Evolutionary conservation across 352 stramenopile genomes (phyloP).

Genomic region (Globisporangium megalacanthum): DNA sequence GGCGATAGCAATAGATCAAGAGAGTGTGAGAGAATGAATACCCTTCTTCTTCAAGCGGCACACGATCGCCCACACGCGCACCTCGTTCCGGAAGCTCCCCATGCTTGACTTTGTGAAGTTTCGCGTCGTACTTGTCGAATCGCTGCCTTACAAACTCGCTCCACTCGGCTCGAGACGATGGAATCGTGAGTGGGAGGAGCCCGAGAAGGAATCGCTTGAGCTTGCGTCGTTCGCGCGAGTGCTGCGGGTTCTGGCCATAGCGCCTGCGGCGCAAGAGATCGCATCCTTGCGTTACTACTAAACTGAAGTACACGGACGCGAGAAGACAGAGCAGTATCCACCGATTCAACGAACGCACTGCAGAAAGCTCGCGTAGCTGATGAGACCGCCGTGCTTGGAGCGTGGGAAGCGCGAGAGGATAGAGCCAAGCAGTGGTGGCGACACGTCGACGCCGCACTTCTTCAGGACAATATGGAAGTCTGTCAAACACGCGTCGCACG

Average conservation of each 20-base stretch:
- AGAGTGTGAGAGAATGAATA: neutral
- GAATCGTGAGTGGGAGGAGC: conserved; percentile 9
- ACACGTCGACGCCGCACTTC: conserved; percentile 26
- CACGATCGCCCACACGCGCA: conserved; percentile 2
- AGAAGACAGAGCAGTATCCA: neutral
- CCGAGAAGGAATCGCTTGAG: conserved; percentile 29
- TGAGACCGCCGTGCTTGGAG: conserved; percentile 14
- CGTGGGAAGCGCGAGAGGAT: conserved; percentile 51
- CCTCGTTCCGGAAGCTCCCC: conserved; percentile 27
- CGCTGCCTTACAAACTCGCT: conserved; percentile 20
- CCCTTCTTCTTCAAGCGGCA: no score
- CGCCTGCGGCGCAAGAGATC: conserved; percentile 17
- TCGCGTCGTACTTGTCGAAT: conserved; percentile 38
- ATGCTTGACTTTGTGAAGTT: conserved; percentile 22
- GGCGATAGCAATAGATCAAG: neutral
- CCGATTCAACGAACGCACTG: conserved; percentile 20
- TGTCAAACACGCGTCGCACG: conserved; percentile 3
- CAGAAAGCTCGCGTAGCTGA: conserved; percentile 47
- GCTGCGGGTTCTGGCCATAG: conserved; percentile 41
- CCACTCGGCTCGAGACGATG: neutral
- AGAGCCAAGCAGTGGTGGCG: conserved; percentile 20
- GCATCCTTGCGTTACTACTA: neutral
- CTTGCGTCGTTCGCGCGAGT: conserved; percentile 28
- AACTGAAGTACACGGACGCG: neutral
- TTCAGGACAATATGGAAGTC: conserved; percentile 35